Conservation (phyloP, 352 stramenopile genomes). For the Phytophthora sp. region DNA sequence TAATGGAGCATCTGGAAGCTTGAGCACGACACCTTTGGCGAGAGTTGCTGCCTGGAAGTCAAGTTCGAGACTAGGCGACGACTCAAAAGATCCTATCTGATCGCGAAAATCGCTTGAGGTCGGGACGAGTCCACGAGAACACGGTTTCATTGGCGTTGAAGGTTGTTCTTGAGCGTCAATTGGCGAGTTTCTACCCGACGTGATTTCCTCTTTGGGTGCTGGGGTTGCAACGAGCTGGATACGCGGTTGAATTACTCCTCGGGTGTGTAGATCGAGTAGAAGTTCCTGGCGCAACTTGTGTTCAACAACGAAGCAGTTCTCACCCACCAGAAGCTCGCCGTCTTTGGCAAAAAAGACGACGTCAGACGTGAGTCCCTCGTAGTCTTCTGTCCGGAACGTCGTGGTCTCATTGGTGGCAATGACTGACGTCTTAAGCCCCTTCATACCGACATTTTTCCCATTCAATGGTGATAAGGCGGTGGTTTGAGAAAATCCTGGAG, state of each 20-base stretch:
- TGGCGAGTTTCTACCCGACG: neutral
- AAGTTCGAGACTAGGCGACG: slow-evolving; percentile 47
- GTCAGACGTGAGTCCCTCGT: slow-evolving; percentile 54
- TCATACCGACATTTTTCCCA: slow-evolving; percentile 1
- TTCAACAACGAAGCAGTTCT: slow-evolving; percentile 61
- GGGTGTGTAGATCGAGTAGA: slow-evolving; percentile 41
- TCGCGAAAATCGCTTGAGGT: slow-evolving; percentile 39
- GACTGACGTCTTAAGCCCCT: neutral
- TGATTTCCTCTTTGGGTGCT: slow-evolving; percentile 5
- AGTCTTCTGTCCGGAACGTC: slow-evolving; percentile 64
- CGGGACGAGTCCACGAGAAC: neutral
- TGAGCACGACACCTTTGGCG: slow-evolving; percentile 53
- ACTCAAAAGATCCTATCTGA: slow-evolving; percentile 44
- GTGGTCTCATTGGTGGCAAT: slow-evolving; percentile 14
- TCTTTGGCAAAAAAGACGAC: slow-evolving; percentile 45
- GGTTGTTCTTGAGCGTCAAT: neutral
- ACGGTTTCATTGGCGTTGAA: neutral
- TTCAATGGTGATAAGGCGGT: slow-evolving; percentile 17
- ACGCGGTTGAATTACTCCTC: slow-evolving; percentile 45
- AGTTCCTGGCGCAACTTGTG: slow-evolving; percentile 53
- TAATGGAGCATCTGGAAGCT: slow-evolving; percentile 9
- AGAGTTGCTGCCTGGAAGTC: slow-evolving; percentile 51
- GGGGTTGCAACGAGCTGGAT: slow-evolving; percentile 35
- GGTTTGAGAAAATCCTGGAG: neutral
- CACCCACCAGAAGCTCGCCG: slow-evolving; percentile 54